Evolutionary conservation across 2,329 filamentous ascomycete genomes (phyloP).

Genomic region (Coniella lustricola): DNA sequence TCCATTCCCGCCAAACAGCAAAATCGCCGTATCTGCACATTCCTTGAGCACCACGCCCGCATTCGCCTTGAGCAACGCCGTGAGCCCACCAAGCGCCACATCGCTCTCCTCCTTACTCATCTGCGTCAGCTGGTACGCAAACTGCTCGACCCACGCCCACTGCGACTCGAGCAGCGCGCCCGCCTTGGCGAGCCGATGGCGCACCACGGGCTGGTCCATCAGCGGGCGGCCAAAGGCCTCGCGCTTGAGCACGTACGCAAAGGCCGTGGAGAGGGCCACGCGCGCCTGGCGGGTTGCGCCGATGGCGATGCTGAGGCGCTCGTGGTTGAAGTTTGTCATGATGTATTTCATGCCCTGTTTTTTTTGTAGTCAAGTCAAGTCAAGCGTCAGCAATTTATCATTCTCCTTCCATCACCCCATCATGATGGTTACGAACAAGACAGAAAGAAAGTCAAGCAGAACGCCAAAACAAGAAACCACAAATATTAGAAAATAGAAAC

Average conservation of each 20-base stretch:
- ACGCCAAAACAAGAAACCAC: not conserved
- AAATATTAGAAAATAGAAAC: not conserved
- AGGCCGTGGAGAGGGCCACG: slow-evolving; percentile 30
- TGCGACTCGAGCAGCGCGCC: slow-evolving; percentile 62
- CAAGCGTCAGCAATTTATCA: not conserved
- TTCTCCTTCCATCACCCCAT: too few relatives aligned
- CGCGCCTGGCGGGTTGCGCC: slow-evolving; percentile 53
- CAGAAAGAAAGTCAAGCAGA: too few relatives aligned
- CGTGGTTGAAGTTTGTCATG: slow-evolving; percentile 78
- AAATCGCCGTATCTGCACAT: slow-evolving; percentile 60
- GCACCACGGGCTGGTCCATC: slow-evolving; percentile 68
- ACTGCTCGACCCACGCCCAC: slow-evolving; percentile 66
- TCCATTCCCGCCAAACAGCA: slow-evolving; percentile 69
- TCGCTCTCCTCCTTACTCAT: slow-evolving; percentile 54
- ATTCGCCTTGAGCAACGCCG: slow-evolving; percentile 66
- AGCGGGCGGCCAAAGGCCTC: slow-evolving; percentile 41
- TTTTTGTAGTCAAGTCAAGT: too few relatives aligned
- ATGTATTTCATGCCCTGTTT: slow-evolving; percentile 61
- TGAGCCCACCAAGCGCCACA: slow-evolving; percentile 61
- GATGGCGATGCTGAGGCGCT: slow-evolving; percentile 61
- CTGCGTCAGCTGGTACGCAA: slow-evolving; percentile 62
- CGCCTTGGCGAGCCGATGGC: slow-evolving; percentile 64
- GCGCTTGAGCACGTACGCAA: slow-evolving; percentile 32
- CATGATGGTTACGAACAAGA: too few relatives aligned
- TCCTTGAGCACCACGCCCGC: slow-evolving; percentile 65